A percentile compares a stretch with the other conserved stretches of the same genome.
phyloP scores from a whole-genome alignment of 2,329 filamentous ascomycete genomes.

The Diplodia corticola region DNA sequence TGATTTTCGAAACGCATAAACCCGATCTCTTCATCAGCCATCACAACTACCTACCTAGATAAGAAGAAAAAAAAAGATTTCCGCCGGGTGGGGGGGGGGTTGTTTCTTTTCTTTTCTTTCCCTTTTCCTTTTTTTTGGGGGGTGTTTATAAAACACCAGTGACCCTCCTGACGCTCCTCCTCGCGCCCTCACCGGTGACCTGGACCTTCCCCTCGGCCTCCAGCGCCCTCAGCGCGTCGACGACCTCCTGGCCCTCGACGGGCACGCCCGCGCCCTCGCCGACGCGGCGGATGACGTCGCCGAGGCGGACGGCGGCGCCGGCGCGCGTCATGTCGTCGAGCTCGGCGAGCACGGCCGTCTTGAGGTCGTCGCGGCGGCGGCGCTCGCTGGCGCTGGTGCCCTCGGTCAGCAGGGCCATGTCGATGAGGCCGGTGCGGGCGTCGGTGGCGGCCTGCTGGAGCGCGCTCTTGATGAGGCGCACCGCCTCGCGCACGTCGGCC shows the following conservation, averaged over 20 bases:
- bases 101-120: no score
- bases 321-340: constrained; percentile 77
- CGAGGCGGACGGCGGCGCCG: constrained; percentile 65
- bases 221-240: constrained; percentile 73
- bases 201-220: constrained; percentile 84
- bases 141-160: constrained; percentile 52
- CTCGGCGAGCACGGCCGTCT: constrained; percentile 70
- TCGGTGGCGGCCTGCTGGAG: constrained; percentile 98
- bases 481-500: constrained; percentile 84
- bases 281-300: constrained; percentile 73
- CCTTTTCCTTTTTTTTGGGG: no score
- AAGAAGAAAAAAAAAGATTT: not conserved
- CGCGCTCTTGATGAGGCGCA: constrained; percentile 87
- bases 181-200: constrained; percentile 78
- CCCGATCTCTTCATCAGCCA: no score
- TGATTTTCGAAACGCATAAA: no score
- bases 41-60: no score
- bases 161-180: constrained; percentile 78
- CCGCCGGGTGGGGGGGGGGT: no score
- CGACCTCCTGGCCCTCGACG: constrained; percentile 78
- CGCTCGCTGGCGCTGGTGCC: constrained; percentile 90
- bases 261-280: constrained; percentile 60
- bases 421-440: constrained; percentile 83
- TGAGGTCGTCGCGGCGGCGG: constrained; percentile 78
- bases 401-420: constrained; percentile 93